Conservation (phyloP, 2,329 filamentous ascomycete species). For the Xylariaceae sp. region DNA sequence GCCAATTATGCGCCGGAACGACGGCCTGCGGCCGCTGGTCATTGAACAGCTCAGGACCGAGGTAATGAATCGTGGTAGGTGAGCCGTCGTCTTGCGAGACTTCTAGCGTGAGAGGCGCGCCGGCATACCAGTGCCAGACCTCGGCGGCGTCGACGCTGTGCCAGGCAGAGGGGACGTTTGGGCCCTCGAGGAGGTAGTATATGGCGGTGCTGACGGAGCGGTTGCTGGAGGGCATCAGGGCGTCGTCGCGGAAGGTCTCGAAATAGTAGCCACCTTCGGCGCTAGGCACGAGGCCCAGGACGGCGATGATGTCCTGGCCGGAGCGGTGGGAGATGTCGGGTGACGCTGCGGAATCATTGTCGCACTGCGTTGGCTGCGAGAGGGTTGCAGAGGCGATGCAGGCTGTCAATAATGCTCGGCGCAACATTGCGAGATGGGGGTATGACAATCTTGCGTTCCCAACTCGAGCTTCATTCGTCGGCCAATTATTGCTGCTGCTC, state of each 20-base stretch:
- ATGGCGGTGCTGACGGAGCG: constrained; percentile 49
- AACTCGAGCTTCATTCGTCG: background rate
- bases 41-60: constrained; percentile 43
- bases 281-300: constrained; percentile 43
- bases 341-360: background rate
- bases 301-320: constrained; percentile 42
- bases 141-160: constrained; percentile 49
- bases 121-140: constrained; percentile 53
- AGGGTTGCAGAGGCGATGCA: constrained; percentile 13
- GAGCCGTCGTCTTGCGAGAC: constrained; percentile 43
- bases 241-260: constrained; percentile 44
- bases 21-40: constrained; percentile 42
- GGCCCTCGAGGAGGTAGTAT: constrained; percentile 46
- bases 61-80: constrained; percentile 33
- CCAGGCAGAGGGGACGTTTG: constrained; percentile 43
- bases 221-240: constrained; percentile 22
- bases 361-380: constrained; percentile 2
- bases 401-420: constrained; percentile 5
- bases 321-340: constrained; percentile 26
- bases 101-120: constrained; percentile 45
- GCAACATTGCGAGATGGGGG: constrained; percentile 7
- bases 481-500: background rate
- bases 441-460: background rate
- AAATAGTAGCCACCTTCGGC: constrained; percentile 48
- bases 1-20: constrained; percentile 42